Percentiles rank a stretch among this genome's conserved stretches.
phyloP scores from a whole-genome alignment of 2,329 filamentous ascomycete genomes.

The Aaosphaeria arxii region DNA sequence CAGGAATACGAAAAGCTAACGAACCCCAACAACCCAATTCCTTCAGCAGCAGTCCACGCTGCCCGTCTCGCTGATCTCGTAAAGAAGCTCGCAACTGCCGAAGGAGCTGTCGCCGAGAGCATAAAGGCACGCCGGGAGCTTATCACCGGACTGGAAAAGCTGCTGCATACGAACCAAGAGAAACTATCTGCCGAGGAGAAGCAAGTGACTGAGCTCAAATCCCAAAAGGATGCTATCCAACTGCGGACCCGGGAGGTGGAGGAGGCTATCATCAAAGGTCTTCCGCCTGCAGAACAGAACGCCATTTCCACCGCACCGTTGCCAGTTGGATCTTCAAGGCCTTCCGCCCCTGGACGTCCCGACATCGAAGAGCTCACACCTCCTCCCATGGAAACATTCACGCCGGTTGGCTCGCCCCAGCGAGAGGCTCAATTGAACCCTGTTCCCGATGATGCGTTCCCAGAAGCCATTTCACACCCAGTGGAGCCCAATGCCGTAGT shows the following conservation, averaged over 20 bases:
- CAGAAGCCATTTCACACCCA: slow-evolving; percentile 20
- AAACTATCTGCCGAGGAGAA: slow-evolving; percentile 69
- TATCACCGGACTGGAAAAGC: slow-evolving; percentile 75
- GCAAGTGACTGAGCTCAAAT: slow-evolving; percentile 60
- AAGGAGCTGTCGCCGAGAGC: slow-evolving; percentile 83
- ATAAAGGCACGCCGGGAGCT: slow-evolving; percentile 80
- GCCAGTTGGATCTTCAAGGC: slow-evolving; percentile 10
- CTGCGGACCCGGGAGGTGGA: slow-evolving; percentile 85
- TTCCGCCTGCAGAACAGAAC: slow-evolving; percentile 60
- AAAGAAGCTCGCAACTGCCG: slow-evolving; percentile 82
- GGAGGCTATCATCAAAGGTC: slow-evolving; percentile 81
- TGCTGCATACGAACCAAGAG: slow-evolving; percentile 70
- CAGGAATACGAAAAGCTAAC: slow-evolving; percentile 82
- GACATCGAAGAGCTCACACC: slow-evolving; percentile 85
- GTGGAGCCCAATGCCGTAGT: slow-evolving; percentile 21
- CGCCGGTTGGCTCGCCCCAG: slow-evolving; percentile 50
- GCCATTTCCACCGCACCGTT: slow-evolving; percentile 42
- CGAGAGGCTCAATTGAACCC: slow-evolving; percentile 19
- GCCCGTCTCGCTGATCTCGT: slow-evolving; percentile 86
- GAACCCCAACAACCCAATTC: slow-evolving; percentile 64
- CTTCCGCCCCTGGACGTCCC: slow-evolving; percentile 60
- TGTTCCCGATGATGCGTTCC: slow-evolving; percentile 24
- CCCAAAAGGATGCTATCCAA: slow-evolving; percentile 71
- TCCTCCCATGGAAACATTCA: slow-evolving; percentile 60
- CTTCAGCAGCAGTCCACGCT: slow-evolving; percentile 85